phyloP scores from a whole-genome alignment of 2,329 filamentous ascomycete genomes.

The Penicillium sp. region DNA sequence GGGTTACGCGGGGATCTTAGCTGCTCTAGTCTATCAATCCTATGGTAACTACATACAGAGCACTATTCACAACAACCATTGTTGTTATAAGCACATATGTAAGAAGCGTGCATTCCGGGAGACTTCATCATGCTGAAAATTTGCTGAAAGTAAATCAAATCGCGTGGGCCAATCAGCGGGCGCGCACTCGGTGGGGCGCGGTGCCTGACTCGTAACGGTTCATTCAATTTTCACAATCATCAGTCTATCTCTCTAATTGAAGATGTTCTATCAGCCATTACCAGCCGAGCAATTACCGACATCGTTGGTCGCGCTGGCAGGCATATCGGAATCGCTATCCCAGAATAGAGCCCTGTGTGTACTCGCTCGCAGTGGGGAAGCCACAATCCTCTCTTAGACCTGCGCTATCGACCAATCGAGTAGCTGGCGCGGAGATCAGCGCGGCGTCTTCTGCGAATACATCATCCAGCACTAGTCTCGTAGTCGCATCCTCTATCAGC shows the following conservation, averaged over 20 bases:
- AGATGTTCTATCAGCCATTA: not conserved
- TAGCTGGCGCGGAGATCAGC: not conserved
- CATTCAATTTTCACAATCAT: not conserved
- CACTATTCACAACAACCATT: too few species aligned
- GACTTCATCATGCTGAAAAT: not conserved
- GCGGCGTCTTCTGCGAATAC: not conserved
- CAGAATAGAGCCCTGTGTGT: not conserved
- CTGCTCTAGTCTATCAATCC: too few species aligned
- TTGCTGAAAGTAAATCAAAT: not conserved
- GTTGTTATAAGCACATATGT: too few species aligned
- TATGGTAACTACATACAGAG: too few species aligned
- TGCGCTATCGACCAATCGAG: not conserved
- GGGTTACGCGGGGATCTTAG: slow-evolving; percentile 6
- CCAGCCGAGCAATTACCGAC: not conserved
- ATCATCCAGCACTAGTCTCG: not conserved
- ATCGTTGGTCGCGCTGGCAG: too few species aligned
- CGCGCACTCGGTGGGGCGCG: not conserved
- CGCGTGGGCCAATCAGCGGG: not conserved
- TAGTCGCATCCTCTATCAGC: too few species aligned
- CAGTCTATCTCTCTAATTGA: too few species aligned
- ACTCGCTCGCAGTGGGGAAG: not conserved
- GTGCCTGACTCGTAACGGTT: not conserved
- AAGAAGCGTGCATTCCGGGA: not conserved
- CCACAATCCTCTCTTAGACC: not conserved
- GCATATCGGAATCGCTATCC: too few species aligned